Evolutionary conservation across 495 filamentous ascomycete species (phyloP), one percentile per base, ranked within the genome.

Genomic region (Apodospora peruviana): DNA sequence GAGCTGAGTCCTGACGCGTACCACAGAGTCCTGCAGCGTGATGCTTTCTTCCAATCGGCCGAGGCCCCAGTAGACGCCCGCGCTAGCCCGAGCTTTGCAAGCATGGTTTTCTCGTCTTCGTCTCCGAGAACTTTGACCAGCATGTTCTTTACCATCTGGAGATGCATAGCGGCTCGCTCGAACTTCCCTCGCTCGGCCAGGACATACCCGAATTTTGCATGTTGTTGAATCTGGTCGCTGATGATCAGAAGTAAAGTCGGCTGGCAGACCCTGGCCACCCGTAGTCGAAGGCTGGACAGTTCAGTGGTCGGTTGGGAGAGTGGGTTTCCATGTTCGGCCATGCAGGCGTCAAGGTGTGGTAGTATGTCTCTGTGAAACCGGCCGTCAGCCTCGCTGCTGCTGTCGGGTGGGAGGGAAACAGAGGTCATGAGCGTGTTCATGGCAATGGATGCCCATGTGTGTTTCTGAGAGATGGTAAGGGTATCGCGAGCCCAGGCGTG

Each of bases 51-150:
- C 40, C 1, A 50, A 24, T 17, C 19, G 38, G 3, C 42, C 47
- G 21, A 50, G 40, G 21, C 47, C 47, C 47, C 47, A 50, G 25
- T 43, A 50, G 1, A 50, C 47, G 1, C 40, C 40, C 19, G 47
- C 47, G n/a, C n/a, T 5, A 50, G 40, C 4, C 39, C 47, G 16
- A 50, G 47, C n/a, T 22, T 35, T 43, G 40, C 47, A 2, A 16
- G 11, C 25, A 43, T 36, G n/a, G 47, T 50, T 11, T 37, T 42
- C 19, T 50, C 39, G 18, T 50, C 25, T 8, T 7, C 18, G 10
- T 34, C 18, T 1, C 47, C 47, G 3, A 43, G 16, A 3, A 43
- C 7, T 22, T 36, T 42, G 25, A 24, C 10, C 12, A 50, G 47
- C 47, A 50, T 43, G 29, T 18, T 5, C 16, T 29, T 34, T 2